Evolutionary conservation across 768 basidiomycete genomes (phyloP), one percentile per base, ranked within the genome.

Genomic region (Mycena rosella): DNA sequence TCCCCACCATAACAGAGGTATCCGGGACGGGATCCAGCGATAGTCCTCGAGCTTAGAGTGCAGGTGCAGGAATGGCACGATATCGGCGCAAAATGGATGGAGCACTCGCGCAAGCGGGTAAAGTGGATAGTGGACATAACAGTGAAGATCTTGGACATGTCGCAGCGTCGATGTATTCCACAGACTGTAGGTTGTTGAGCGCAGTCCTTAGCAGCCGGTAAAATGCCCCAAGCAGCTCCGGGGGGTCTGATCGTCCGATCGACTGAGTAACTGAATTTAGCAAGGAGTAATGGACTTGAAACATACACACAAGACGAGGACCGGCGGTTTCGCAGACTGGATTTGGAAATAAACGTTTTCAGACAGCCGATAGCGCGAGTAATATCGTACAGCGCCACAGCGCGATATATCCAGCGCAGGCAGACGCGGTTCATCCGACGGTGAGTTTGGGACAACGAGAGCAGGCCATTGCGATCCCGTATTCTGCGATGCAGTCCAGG

Each of bases 301-400:
- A 7, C 8, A 15, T 36, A 36, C 34, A 36, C 8, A 51, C 47
- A 60, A 1, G 8, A 32, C 18, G 6, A 60, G 22, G 15, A 5
- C 2, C 34, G 15, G 32, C 51, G 11, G 27, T 3, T 45, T 15
- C 1, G 26, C 24, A 4, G n/a, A n/a, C n/a, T n/a, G n/a, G n/a
- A n/a, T n/a, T 40, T 20, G 20, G 34, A 51, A 60, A 40, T 60
- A 24, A 60, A 49, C 11, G 34, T 40, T 40, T 51, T 60, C 17
- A 51, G 47, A 24, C 59, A 60, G 10, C 18, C 29, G 2, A 60
- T 22, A 1, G 59, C 59, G 2, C 40, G 59, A 6, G n/a, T 34
- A 15, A 17, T 14, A 26, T 60, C 27, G 5, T 38, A 18, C 17
- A 60, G 59, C 15, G 24, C 32, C 3, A 60, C 36, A 5, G 6